Evolutionary conservation across 2,329 filamentous ascomycete genomes (phyloP).

Genomic region (Arthrinium puccinioides): DNA sequence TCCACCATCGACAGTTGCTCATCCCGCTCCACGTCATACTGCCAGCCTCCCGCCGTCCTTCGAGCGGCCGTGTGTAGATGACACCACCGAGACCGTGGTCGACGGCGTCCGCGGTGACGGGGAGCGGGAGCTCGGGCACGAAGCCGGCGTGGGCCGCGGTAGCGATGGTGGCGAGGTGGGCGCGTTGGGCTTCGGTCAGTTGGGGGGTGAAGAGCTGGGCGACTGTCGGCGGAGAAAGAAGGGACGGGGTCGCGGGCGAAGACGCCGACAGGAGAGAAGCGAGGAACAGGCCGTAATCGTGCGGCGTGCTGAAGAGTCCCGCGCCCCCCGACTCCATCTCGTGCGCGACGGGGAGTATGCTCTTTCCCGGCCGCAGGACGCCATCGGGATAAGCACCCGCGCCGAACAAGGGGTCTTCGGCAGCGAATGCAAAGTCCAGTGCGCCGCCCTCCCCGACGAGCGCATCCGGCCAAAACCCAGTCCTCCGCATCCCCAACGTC

Average conservation of each 20-base stretch:
- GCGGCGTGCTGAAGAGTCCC: conserved; percentile 33
- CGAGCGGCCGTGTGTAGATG: conserved; percentile 29
- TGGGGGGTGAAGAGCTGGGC: conserved; percentile 32
- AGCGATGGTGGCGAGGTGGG: conserved; percentile 11
- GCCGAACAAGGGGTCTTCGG: neutral
- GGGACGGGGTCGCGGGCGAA: conserved; percentile 3
- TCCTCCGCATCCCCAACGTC: conserved; percentile 27
- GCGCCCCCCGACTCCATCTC: conserved; percentile 34
- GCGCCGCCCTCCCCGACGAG: conserved; percentile 4
- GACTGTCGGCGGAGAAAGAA: conserved; percentile 23
- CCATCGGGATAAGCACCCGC: conserved; percentile 6
- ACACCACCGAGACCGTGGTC: conserved; percentile 31
- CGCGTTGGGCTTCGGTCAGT: conserved; percentile 24
- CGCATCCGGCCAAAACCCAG: conserved; percentile 26
- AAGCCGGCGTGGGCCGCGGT: conserved; percentile 16
- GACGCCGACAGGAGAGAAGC: conserved; percentile 19
- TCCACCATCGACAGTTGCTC: conserved; percentile 34
- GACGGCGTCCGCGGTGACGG: conserved; percentile 14
- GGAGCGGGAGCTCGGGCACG: conserved; percentile 28
- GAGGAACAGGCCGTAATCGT: conserved; percentile 31
- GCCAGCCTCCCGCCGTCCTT: conserved; percentile 31
- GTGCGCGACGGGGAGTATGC: conserved; percentile 19
- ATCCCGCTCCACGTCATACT: conserved; percentile 38
- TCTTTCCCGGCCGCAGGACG: conserved; percentile 11
- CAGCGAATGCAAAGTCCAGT: neutral